Conservation (phyloP, 805 yeast species). For the Komagataella phaffii region DNA sequence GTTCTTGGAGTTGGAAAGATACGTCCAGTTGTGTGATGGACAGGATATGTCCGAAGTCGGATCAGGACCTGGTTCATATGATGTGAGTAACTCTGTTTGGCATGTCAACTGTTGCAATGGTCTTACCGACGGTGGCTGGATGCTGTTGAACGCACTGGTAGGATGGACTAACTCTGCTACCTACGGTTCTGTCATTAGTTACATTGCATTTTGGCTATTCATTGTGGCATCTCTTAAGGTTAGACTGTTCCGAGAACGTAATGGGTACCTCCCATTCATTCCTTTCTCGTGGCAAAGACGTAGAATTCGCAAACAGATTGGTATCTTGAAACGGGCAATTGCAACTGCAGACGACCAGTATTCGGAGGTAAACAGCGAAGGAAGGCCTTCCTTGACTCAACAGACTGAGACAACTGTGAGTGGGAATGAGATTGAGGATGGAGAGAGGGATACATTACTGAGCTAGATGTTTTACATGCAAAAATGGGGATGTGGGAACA, state of each 20-base stretch:
- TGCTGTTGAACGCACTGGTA: conserved; percentile 74
- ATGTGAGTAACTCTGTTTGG: conserved; percentile 70
- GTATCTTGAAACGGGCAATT: not conserved
- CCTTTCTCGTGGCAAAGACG: conserved; percentile 52
- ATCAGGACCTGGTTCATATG: conserved; percentile 89
- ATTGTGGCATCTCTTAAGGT: conserved; percentile 30
- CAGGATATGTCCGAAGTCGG: conserved; percentile 82
- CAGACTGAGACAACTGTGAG: not conserved
- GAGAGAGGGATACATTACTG: not conserved
- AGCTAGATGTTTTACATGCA: not conserved
- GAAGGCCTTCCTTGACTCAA: not conserved
- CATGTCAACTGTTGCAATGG: conserved; percentile 94
- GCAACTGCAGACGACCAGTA: not conserved
- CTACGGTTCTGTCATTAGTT: conserved; percentile 69
- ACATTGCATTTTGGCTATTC: conserved; percentile 55
- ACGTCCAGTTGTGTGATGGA: conserved; percentile 64
- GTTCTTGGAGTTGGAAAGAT: conserved; percentile 74
- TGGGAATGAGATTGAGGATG: not conserved
- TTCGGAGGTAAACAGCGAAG: not conserved
- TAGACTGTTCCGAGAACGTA: conserved; percentile 32
- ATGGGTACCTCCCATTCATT: conserved; percentile 45
- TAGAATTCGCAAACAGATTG: conserved; percentile 29
- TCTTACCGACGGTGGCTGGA: conserved; percentile 85
- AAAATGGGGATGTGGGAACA: not conserved
- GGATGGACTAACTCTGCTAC: conserved; percentile 97